A percentile compares a stretch with the other conserved stretches of the same genome.
Evolutionary conservation across 768 basidiomycete species (phyloP).

Genomic region (Tylopilus balloui): DNA sequence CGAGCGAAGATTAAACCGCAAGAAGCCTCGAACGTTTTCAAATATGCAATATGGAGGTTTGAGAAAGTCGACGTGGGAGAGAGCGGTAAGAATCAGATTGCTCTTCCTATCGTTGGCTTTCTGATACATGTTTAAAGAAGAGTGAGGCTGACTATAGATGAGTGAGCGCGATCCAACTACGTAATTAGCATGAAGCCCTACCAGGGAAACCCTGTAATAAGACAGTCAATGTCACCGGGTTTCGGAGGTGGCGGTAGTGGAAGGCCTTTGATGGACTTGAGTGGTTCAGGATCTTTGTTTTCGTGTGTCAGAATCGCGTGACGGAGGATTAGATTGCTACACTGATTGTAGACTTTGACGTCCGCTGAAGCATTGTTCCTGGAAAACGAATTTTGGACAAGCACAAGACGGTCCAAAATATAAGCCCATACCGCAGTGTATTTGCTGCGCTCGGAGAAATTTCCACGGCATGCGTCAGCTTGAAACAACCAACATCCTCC

Average conservation of each 20-base stretch:
- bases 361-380: slow-evolving; percentile 50
- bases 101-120: slow-evolving; percentile 64
- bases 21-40: slow-evolving; percentile 47
- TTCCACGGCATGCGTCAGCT: slow-evolving; percentile 64
- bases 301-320: slow-evolving; percentile 52
- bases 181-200: slow-evolving; percentile 22
- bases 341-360: slow-evolving; percentile 63
- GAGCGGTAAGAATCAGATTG: slow-evolving; percentile 58
- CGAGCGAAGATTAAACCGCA: slow-evolving; percentile 37
- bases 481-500: slow-evolving; percentile 49
- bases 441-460: slow-evolving; percentile 70
- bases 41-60: slow-evolving; percentile 43
- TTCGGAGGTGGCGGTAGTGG: slow-evolving; percentile 44
- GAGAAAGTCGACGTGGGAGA: slow-evolving; percentile 42
- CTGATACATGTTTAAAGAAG: slow-evolving; percentile 65
- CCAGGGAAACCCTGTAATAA: slow-evolving; percentile 78
- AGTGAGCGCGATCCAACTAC: slow-evolving; percentile 2
- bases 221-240: slow-evolving; percentile 53
- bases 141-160: slow-evolving; percentile 66
- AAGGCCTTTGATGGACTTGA: slow-evolving; percentile 37
- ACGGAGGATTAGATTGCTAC: slow-evolving; percentile 57
- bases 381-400: slow-evolving; percentile 4
- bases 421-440: slow-evolving; percentile 50
- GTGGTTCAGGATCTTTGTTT: slow-evolving; percentile 38
- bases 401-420: not conserved